phyloP scores from a whole-genome alignment of 305 asterid genomes.

The Fraxinus platypoda region DNA sequence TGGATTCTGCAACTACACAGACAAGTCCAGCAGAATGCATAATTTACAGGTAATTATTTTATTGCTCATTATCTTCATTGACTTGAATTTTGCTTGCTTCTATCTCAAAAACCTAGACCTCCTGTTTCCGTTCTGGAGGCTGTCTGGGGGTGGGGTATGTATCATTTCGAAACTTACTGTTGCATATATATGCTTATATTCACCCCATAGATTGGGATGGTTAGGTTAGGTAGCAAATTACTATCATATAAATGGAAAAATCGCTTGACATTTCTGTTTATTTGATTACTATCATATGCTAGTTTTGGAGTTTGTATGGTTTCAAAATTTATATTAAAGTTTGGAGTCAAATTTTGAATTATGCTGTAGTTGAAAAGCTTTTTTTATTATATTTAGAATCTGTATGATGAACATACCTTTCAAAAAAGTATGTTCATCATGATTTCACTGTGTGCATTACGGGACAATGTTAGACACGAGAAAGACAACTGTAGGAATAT shows the following conservation, averaged over 20 bases:
- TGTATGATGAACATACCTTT: too few relatives aligned
- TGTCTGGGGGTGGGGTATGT: not conserved
- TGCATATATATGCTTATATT: not conserved
- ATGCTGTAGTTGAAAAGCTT: not conserved
- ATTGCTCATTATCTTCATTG: not conserved
- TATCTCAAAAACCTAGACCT: not conserved
- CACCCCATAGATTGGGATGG: not conserved
- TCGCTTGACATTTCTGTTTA: not conserved
- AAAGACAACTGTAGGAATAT: not conserved
- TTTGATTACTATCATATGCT: not conserved
- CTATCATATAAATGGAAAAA: not conserved
- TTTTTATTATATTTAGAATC: not conserved
- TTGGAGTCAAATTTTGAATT: not conserved
- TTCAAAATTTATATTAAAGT: not conserved
- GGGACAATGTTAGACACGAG: not conserved
- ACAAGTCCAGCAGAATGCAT: slow-evolving; percentile 86
- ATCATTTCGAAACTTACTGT: not conserved
- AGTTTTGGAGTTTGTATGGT: not conserved
- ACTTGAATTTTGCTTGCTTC: not conserved
- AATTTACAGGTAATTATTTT: slow-evolving; percentile 44
- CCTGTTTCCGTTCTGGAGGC: not conserved
- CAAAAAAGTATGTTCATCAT: not conserved
- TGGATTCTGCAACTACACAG: slow-evolving; percentile 82
- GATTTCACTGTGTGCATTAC: not conserved
- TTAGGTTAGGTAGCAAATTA: not conserved